A percentile compares a stretch with the other conserved stretches of the same genome.
Evolutionary conservation across 805 yeast genomes (phyloP).

Genomic region (Candida broadrunensis): DNA sequence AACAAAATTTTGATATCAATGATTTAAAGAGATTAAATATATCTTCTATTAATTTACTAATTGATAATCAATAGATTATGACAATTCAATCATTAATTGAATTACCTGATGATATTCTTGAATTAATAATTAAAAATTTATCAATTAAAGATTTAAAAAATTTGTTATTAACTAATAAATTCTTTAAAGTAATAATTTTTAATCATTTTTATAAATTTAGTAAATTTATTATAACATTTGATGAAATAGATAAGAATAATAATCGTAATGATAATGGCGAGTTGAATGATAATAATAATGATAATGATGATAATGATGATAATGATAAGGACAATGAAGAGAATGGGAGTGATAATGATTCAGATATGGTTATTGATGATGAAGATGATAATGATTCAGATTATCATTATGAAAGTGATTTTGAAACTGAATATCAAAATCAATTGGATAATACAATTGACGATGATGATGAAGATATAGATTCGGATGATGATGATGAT

Average conservation of each 20-base stretch:
- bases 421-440: neutral
- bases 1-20: too few species aligned
- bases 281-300: neutral
- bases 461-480: neutral
- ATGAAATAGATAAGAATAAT: neutral
- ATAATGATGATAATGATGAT: neutral
- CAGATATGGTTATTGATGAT: neutral
- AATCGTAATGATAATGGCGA: neutral
- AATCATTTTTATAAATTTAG: conserved; percentile 1
- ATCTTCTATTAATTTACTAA: too few species aligned
- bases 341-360: neutral
- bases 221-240: conserved; percentile 2
- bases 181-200: neutral
- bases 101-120: conserved; percentile 8
- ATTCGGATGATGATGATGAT: neutral
- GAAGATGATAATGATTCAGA: neutral
- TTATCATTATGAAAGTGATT: neutral
- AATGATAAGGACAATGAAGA: neutral
- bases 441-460: neutral
- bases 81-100: neutral
- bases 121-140: conserved; percentile 2
- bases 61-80: too few species aligned
- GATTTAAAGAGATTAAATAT: too few species aligned
- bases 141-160: conserved; percentile 3
- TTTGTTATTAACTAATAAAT: neutral